Conservation (phyloP, 1,284 basidiomycete genomes). For the Mycena citricolor region DNA sequence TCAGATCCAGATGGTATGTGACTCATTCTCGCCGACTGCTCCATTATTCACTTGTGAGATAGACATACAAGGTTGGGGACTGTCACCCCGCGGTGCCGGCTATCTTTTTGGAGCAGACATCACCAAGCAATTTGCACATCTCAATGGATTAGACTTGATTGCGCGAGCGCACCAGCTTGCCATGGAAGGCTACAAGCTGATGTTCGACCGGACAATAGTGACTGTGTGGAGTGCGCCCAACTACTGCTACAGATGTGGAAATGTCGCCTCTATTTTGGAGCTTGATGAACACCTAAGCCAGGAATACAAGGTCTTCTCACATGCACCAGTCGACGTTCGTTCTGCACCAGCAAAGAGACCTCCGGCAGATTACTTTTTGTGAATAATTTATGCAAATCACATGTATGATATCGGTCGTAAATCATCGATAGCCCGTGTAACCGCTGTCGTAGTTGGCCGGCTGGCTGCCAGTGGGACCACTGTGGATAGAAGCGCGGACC, state of each 20-base stretch:
- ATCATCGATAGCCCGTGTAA: slow-evolving; percentile 45
- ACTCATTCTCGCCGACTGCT: slow-evolving; percentile 1
- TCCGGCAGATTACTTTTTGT: slow-evolving; percentile 83
- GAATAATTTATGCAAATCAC: no score
- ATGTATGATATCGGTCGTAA: no score
- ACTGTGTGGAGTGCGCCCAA: slow-evolving; percentile 99
- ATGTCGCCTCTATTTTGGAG: slow-evolving; percentile 91
- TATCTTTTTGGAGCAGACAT: slow-evolving; percentile 95
- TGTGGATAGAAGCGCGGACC: slow-evolving; percentile 48
- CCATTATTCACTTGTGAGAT: slow-evolving; percentile 6
- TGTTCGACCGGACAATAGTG: slow-evolving; percentile 95
- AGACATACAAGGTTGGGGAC: slow-evolving; percentile 93
- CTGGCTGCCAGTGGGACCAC: slow-evolving; percentile 25
- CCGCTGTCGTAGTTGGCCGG: slow-evolving; percentile 50
- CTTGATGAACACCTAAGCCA: slow-evolving; percentile 88
- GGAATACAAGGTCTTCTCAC: slow-evolving; percentile 88
- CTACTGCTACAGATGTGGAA: slow-evolving; percentile 98
- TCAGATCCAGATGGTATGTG: slow-evolving; percentile 91
- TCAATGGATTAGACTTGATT: slow-evolving; percentile 92
- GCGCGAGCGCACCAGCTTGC: slow-evolving; percentile 97
- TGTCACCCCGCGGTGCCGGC: slow-evolving; percentile 96
- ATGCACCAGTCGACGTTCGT: slow-evolving; percentile 81
- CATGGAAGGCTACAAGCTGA: slow-evolving; percentile 97
- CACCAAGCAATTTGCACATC: slow-evolving; percentile 85
- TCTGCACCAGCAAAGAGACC: slow-evolving; percentile 87